These are phyloP conservation scores for Pseudocercospora macadamiae DNA, from an alignment of 2,329 filamentous ascomycete species.

Conservation along the genomic window DNA sequence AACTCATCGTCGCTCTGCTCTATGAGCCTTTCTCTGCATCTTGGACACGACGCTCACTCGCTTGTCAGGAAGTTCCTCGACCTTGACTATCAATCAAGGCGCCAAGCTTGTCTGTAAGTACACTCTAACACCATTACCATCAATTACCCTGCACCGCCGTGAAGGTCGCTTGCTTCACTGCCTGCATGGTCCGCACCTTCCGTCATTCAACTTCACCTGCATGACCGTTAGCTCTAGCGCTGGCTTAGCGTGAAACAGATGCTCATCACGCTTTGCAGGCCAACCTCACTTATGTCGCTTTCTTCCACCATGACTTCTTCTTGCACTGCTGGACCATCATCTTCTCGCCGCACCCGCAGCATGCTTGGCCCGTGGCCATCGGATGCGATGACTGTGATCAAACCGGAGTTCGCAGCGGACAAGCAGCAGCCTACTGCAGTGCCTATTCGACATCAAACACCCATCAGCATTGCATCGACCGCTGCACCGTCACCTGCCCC, in stretches of 20 bases:
- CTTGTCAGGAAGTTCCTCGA: constrained; percentile 30
- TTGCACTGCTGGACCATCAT: not conserved
- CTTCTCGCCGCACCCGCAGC: not conserved
- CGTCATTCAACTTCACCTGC: not conserved
- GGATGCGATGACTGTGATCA: not conserved
- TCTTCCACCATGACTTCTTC: constrained; percentile 6
- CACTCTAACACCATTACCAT: not conserved
- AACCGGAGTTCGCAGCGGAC: not conserved
- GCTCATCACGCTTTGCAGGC: not conserved
- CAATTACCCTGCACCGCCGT: not conserved
- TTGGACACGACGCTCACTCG: constrained; percentile 33
- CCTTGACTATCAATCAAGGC: constrained; percentile 18
- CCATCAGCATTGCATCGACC: constrained; percentile 1
- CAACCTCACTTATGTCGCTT: not conserved
- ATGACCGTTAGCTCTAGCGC: not conserved
- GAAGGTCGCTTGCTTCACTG: constrained; percentile 4
- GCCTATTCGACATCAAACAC: constrained; percentile 3
- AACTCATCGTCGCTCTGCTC: constrained; percentile 1
- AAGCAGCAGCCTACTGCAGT: not conserved
- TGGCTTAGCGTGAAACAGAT: not conserved
- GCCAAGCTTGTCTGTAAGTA: constrained; percentile 14
- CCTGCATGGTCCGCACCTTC: constrained; percentile 4
- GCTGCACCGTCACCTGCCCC: not conserved
- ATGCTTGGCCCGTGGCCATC: not conserved
- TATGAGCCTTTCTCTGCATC: constrained; percentile 32